These are phyloP conservation scores for Cutaneotrichosporon sp. DNA, from an alignment of 1,284 basidiomycete genomes.

Conservation along the genomic window DNA sequence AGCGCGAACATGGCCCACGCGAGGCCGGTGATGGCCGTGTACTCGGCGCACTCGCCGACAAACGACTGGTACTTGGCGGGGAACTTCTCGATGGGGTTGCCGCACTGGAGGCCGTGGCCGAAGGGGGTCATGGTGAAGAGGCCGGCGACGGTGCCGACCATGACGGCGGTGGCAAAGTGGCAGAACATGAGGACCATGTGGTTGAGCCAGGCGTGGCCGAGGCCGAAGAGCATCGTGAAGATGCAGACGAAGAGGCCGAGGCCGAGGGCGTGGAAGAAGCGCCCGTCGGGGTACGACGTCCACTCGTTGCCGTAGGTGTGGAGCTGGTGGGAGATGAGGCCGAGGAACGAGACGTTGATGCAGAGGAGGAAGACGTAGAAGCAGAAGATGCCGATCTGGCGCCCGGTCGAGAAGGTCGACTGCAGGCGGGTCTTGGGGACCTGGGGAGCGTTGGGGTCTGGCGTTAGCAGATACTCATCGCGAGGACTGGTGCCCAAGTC, in stretches of 20 bases:
- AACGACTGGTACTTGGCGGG: conserved; percentile 32
- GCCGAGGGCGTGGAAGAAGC: conserved; percentile 39
- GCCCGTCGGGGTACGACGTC: conserved; percentile 31
- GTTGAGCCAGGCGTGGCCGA: conserved; percentile 40
- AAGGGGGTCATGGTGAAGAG: conserved; percentile 44
- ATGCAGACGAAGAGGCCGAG: conserved; percentile 42
- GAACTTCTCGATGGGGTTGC: conserved; percentile 34
- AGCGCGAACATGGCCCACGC: conserved; percentile 48
- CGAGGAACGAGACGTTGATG: conserved; percentile 55
- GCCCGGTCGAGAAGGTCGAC: conserved; percentile 26
- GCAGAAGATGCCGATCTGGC: conserved; percentile 53
- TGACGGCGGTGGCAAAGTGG: conserved; percentile 25
- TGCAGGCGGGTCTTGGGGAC: conserved; percentile 10
- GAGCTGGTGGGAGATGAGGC: conserved; percentile 45
- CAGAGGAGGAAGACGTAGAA: conserved; percentile 61
- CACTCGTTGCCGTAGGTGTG: conserved; percentile 36
- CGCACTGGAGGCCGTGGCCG: conserved; percentile 46
- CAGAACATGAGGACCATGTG: conserved; percentile 30
- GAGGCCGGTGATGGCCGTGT: conserved; percentile 41
- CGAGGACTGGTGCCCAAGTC: background rate
- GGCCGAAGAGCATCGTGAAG: conserved; percentile 35
- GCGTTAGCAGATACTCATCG: no score
- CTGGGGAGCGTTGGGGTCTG: background rate
- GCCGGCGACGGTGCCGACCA: conserved; percentile 43
- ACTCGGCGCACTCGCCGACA: conserved; percentile 33